Percentiles rank a stretch among this genome's conserved stretches.
Evolutionary conservation across 1,284 basidiomycete species (phyloP).

Genomic region (Cystobasidiaceae sp.): DNA sequence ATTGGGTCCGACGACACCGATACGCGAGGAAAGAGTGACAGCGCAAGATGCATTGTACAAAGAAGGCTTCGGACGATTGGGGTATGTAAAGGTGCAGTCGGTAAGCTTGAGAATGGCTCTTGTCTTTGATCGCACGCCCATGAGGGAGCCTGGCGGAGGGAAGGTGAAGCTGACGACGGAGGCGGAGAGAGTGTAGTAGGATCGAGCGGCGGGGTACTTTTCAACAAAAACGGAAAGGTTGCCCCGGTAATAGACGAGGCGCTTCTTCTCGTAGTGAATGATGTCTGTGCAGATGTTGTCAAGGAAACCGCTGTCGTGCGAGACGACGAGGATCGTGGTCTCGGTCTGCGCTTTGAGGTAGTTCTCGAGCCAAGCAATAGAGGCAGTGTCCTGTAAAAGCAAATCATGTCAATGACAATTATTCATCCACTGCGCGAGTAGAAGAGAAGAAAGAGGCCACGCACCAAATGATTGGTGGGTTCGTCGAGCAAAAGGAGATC

Average conservation of each 20-base stretch:
- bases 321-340: conserved; percentile 89
- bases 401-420: conserved; percentile 10
- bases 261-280: conserved; percentile 92
- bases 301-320: conserved; percentile 96
- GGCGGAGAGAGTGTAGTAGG: conserved; percentile 93
- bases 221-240: conserved; percentile 82
- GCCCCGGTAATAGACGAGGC: conserved; percentile 91
- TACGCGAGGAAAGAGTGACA: conserved; percentile 65
- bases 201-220: conserved; percentile 87
- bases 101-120: conserved; percentile 92
- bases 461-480: conserved; percentile 73
- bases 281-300: conserved; percentile 97
- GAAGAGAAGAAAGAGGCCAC: too few species aligned
- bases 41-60: conserved; percentile 85
- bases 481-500: conserved; percentile 84
- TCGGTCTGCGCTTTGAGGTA: conserved; percentile 76
- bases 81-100: conserved; percentile 92
- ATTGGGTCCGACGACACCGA: conserved; percentile 54
- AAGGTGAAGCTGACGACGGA: conserved; percentile 95
- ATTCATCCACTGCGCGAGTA: conserved; percentile 25
- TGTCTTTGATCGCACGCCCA: conserved; percentile 96
- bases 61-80: conserved; percentile 75
- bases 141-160: conserved; percentile 90
- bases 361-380: conserved; percentile 88
- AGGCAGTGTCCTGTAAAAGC: conserved; percentile 60